Conservation (phyloP, 345 rosid species). For the Microthlaspi erraticum region DNA sequence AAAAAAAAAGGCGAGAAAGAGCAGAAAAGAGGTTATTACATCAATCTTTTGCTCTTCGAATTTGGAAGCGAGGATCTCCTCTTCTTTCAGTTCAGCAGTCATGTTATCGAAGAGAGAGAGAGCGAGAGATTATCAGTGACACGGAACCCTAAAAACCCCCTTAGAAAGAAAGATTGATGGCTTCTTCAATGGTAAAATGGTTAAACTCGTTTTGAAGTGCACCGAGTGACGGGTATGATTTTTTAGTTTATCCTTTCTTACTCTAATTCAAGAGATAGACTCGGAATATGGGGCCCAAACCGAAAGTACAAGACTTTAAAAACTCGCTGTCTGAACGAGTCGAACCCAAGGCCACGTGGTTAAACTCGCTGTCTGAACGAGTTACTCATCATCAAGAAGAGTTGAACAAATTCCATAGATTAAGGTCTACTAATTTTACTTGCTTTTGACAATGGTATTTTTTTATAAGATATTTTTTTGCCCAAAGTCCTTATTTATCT, state of each 20-base stretch:
- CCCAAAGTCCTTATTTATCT: too few species aligned
- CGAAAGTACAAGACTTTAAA: background rate
- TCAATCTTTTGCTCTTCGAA: conserved; percentile 69
- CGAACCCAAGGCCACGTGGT: conserved; percentile 22
- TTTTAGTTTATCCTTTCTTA: background rate
- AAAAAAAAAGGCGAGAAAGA: background rate
- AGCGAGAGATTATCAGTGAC: conserved; percentile 21
- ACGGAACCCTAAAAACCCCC: conserved; percentile 37
- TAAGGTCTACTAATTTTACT: too few species aligned
- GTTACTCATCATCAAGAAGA: too few species aligned
- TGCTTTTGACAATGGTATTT: too few species aligned
- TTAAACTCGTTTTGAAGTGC: conserved; percentile 15
- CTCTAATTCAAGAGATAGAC: background rate
- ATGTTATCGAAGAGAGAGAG: conserved; percentile 41
- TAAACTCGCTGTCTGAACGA: too few species aligned
- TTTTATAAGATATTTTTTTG: too few species aligned
- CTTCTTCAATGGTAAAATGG: background rate
- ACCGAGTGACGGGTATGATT: background rate
- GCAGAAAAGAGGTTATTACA: conserved; percentile 39
- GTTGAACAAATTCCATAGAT: too few species aligned
- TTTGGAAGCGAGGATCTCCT: conserved; percentile 67
- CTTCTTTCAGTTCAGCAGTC: conserved; percentile 72
- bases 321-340: background rate
- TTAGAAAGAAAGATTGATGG: background rate
- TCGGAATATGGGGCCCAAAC: background rate